Percentiles rank a stretch among this genome's conserved stretches.
phyloP scores from a whole-genome alignment of 345 rosid species.

The Salix koriyanagi region DNA sequence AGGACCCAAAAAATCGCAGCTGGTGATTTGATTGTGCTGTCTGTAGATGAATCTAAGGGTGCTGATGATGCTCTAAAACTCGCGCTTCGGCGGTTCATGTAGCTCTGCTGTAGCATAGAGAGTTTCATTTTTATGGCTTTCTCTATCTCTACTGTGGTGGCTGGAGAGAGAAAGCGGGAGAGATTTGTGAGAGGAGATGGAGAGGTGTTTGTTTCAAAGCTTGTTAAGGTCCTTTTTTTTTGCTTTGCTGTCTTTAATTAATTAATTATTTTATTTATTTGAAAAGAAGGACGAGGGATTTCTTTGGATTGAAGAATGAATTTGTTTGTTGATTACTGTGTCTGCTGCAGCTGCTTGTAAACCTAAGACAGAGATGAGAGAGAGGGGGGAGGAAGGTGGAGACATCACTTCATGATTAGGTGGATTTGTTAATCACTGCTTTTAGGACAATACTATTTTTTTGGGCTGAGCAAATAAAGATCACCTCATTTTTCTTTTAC shows the following conservation, averaged over 20 bases:
- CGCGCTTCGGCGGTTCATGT: slow-evolving; percentile 64
- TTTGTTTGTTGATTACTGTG: not conserved
- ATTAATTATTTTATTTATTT: not conserved
- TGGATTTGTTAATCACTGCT: not conserved
- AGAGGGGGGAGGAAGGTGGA: not conserved
- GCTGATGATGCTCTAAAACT: slow-evolving; percentile 52
- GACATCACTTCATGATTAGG: slow-evolving; percentile 14
- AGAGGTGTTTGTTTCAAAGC: not conserved
- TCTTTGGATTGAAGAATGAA: slow-evolving; percentile 31
- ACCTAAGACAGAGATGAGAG: not conserved
- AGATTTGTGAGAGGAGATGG: not conserved
- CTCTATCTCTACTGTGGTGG: not conserved
- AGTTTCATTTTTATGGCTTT: slow-evolving; percentile 54
- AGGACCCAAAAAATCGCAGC: slow-evolving; percentile 69
- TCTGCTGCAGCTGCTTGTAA: not conserved
- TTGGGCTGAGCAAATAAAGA: not conserved
- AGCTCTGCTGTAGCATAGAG: slow-evolving; percentile 76
- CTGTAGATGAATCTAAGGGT: slow-evolving; percentile 59
- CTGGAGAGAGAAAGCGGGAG: not conserved
- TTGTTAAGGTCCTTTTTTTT: not conserved
- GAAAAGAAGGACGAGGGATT: slow-evolving; percentile 18
- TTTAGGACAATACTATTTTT: slow-evolving; percentile 5
- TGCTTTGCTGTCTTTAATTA: not conserved
- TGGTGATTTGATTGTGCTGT: slow-evolving; percentile 54
- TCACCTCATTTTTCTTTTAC: not conserved